Base-by-base conservation (phyloP, 2,329 filamentous ascomycete genomes). In the Ploettnerulaceae sp. region DNA sequence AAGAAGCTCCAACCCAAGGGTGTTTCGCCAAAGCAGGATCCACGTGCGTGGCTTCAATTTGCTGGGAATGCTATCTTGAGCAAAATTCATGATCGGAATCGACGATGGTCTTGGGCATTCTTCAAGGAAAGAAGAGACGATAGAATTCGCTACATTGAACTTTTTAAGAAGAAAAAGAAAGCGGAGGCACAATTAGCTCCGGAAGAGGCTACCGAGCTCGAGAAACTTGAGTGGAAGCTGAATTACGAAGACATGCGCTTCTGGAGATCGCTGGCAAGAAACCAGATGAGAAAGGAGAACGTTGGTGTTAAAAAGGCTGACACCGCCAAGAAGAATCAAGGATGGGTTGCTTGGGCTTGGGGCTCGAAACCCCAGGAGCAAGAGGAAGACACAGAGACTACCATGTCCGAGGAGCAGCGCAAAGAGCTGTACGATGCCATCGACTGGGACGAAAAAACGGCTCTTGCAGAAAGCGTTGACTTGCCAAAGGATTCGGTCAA, bases 341-440 rank as follows among this genome's bases (percentile, higher is more conserved):
- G 88, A 4, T 99, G 93, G 93, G 68, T 86, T 18, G 77, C 87
- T 21, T 99, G 91, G 90, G 77, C 88, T 22, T 97, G 91, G 90
- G 90, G 91, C 15, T 75, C 82, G 1, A 86, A 89, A 58, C 77
- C 82, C 1, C 61, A 69, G 22, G 61, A 65, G 28, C 74, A 83
- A 40, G 70, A 75, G 40, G 76, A 86, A 31, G 74, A 86, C 34
- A 85, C 94, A 57, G 86, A 90, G 52, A 87, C 83, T 0, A 80
- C 89, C 49, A 95, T 98, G 76, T 94, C 88, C 0, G 93, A 98
- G 52, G 84, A 97, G 66, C 90, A 99, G 65, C 84, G 91, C 32
- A 89, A 97, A 64, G 91, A 98, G 67, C 77, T 99, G 7, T 98
- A 97, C 66, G 85, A 94, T 57, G 94, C 89, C 39, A 99, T 99